These are phyloP conservation scores for Aspergillus caelatus DNA, from an alignment of 2,329 filamentous ascomycete species.

Conservation along the genomic window DNA sequence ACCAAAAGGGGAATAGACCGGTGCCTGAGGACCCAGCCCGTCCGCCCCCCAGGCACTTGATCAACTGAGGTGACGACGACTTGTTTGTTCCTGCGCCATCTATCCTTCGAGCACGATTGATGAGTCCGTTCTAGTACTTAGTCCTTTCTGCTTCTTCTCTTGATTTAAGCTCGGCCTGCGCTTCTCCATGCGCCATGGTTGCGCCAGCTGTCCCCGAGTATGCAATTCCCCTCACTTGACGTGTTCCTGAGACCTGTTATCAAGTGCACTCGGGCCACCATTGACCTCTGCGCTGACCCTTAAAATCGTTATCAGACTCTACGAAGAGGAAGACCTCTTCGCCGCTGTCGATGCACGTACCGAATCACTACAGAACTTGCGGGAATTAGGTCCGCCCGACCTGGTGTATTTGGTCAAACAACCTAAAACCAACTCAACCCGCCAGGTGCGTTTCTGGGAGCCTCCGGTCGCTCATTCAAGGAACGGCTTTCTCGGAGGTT, in stretches of 20 bases:
- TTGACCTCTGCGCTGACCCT: conserved; percentile 23
- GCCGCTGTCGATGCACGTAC: conserved; percentile 89
- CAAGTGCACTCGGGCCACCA: conserved; percentile 20
- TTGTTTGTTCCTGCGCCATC: conserved; percentile 8
- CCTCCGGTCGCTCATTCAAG: background rate
- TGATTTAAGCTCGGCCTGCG: conserved; percentile 17
- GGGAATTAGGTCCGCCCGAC: conserved; percentile 94
- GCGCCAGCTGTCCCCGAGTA: conserved; percentile 77
- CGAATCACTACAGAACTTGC: conserved; percentile 79
- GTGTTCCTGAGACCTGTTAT: conserved; percentile 30
- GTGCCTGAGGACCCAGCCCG: conserved; percentile 20
- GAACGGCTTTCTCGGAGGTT: background rate
- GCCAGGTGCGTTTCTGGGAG: conserved; percentile 51
- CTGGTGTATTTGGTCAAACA: conserved; percentile 91
- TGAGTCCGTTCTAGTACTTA: conserved; percentile 1
- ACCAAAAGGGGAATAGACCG: conserved; percentile 21
- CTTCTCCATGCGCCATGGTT: conserved; percentile 59
- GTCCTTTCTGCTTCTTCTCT: background rate
- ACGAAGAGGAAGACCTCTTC: conserved; percentile 85
- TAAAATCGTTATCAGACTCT: conserved; percentile 65
- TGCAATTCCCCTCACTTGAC: conserved; percentile 40
- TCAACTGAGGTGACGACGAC: conserved; percentile 22
- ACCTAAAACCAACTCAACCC: conserved; percentile 59
- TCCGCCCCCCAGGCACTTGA: conserved; percentile 10
- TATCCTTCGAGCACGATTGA: conserved; percentile 6